Conservation (phyloP, 2,329 filamentous ascomycete species). For the Clarireedia hainanense region DNA sequence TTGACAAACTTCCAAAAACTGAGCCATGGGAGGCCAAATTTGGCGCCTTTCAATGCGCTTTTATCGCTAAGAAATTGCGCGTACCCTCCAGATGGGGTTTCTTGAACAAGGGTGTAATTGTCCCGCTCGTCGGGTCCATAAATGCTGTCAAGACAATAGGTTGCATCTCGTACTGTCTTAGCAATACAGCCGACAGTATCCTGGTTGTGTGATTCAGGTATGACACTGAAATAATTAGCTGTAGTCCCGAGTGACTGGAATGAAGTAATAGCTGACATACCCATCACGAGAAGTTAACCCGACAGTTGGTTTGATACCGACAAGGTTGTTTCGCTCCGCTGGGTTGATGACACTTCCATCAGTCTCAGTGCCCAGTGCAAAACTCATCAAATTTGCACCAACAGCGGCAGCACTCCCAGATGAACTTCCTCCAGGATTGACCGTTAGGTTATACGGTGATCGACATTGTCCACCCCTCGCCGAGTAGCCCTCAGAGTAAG, state of each 20-base stretch:
- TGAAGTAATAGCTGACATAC: constrained; percentile 12
- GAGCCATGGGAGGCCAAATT: constrained; percentile 64
- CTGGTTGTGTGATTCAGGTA: constrained; percentile 60
- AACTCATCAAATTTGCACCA: constrained; percentile 52
- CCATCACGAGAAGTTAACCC: constrained; percentile 59
- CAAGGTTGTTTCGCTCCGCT: constrained; percentile 58
- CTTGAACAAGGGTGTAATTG: constrained; percentile 56
- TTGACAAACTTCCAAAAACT: constrained; percentile 61
- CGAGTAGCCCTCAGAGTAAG: constrained; percentile 62
- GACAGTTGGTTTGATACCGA: constrained; percentile 71
- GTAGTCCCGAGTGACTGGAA: neutral
- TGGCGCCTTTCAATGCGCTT: constrained; percentile 48
- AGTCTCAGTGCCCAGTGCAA: constrained; percentile 66
- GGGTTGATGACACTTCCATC: constrained; percentile 67
- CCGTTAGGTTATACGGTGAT: constrained; percentile 60
- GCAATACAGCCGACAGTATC: constrained; percentile 64
- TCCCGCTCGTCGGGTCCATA: constrained; percentile 56
- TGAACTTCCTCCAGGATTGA: constrained; percentile 61
- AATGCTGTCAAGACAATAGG: constrained; percentile 59
- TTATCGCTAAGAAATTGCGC: constrained; percentile 31
- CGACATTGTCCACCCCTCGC: constrained; percentile 55
- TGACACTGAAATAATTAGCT: constrained; percentile 35
- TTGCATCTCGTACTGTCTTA: constrained; percentile 61
- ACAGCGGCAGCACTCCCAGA: constrained; percentile 60
- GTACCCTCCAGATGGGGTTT: constrained; percentile 48